A percentile compares a stretch with the other conserved stretches of the same genome.
These are phyloP conservation scores for Russula ochroleuca DNA, from an alignment of 768 basidiomycete species.

Conservation along the genomic window DNA sequence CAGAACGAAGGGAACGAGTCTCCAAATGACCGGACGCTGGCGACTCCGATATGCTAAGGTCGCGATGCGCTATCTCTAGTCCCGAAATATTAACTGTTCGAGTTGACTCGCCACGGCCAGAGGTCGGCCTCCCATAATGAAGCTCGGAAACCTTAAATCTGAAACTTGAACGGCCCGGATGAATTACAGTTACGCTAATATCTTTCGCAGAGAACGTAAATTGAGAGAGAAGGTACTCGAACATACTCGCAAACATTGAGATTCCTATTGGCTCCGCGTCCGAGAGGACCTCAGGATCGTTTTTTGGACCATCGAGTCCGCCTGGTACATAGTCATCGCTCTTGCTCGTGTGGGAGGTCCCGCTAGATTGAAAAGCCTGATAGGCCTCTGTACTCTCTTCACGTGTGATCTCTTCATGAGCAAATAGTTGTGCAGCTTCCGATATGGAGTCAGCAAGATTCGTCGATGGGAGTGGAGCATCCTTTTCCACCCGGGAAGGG, in stretches of 20 bases:
- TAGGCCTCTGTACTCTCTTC: conserved; percentile 68
- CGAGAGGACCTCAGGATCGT: conserved; percentile 39
- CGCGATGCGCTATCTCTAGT: conserved; percentile 48
- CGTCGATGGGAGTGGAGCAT: conserved; percentile 28
- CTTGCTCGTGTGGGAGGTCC: conserved; percentile 26
- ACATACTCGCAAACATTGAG: conserved; percentile 73
- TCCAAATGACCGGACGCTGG: conserved; percentile 8
- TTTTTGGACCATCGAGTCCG: conserved; percentile 50
- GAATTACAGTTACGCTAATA: conserved; percentile 63
- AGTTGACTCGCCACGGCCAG: conserved; percentile 31
- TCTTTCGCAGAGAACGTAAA: conserved; percentile 74
- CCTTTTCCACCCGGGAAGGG: conserved; percentile 28
- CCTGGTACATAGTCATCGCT: conserved; percentile 58
- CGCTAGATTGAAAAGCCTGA: conserved; percentile 57
- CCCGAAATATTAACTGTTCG: conserved; percentile 57
- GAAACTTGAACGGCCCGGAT: conserved; percentile 58
- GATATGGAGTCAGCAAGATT: conserved; percentile 75
- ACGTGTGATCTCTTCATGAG: conserved; percentile 73
- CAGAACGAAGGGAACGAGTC: conserved; percentile 27
- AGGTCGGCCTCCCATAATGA: conserved; percentile 49
- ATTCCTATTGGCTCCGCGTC: conserved; percentile 69
- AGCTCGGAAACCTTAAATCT: conserved; percentile 56
- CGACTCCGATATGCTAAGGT: conserved; percentile 37
- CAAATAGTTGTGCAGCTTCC: conserved; percentile 80
- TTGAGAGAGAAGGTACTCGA: conserved; percentile 72